Conservation (phyloP, 116 monocot species). For the Papilionanthe hybrid region DNA sequence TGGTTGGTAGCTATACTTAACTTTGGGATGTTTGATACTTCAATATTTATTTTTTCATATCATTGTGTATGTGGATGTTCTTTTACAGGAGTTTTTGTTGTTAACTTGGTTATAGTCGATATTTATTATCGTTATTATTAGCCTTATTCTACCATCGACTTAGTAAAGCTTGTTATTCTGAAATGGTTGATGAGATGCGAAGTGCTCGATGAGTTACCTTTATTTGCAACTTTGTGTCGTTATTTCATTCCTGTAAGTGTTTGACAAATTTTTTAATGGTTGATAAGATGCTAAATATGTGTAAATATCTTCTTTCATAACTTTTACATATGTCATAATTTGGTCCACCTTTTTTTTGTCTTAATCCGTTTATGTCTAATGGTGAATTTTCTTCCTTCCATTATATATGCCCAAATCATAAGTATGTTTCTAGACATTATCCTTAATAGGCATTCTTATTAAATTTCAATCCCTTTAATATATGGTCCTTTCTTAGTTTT, state of each 20-base stretch:
- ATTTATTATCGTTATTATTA: neutral
- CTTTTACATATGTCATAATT: neutral
- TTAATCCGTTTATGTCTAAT: no score
- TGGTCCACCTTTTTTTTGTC: neutral
- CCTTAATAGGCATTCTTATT: no score
- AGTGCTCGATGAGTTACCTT: neutral
- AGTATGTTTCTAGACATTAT: no score
- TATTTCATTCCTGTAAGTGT: neutral
- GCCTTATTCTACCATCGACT: neutral
- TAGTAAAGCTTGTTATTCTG: neutral
- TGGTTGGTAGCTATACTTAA: neutral
- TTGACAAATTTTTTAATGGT: neutral
- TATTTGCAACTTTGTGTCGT: neutral
- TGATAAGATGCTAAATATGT: neutral
- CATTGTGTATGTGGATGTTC: neutral
- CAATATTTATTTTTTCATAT: neutral
- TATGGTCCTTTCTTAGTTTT: neutral
- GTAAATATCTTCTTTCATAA: neutral
- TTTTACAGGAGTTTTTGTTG: neutral
- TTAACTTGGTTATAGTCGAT: neutral
- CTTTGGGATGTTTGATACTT: neutral
- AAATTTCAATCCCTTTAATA: no score
- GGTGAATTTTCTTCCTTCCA: no score
- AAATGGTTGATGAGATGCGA: neutral
- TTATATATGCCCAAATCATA: no score